Base-by-base conservation (phyloP, 352 stramenopile genomes). In the Phytopythium helicoides region DNA sequence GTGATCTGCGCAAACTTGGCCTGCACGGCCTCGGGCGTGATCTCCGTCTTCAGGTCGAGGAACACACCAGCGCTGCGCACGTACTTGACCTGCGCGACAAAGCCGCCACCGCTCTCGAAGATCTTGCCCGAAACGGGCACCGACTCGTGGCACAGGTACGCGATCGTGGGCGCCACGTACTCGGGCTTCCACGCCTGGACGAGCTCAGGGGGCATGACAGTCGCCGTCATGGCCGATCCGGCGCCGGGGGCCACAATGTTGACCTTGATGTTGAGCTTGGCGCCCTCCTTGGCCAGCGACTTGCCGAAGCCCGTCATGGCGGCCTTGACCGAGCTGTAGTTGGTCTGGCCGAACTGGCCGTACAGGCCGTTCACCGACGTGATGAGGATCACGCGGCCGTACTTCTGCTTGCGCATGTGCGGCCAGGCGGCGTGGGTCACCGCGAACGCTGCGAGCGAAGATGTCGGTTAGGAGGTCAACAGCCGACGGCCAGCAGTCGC, bases 241-340 rank as follows among this genome's bases (percentile, higher is more conserved):
- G 89, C 87, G 18, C 85, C 83, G 3, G 89, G 87, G 3, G 86
- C 80, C 9, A 97, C 85, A 36, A 89, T 78, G 76, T 97, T 97
- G 47, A 93, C 82, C 64, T 92, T 87, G 65, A 96, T 94, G 71
- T 94, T 94, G 21, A 68, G 56, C 36, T 71, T 66, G 31, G 65
- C 80, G 47, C 87, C 89, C 60, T 96, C 89, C 64, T 92, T 81
- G 33, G 88, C 88, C 33, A 98, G 68, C 46, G 96, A 86, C 64
- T 96, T 92, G 53, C 88, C 95, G 52, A 98, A 87, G 37, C 93
- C 93, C 38, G 97, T 87, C 65, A 98, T 92, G 4, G 88, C 93
- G 15, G 95, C 62, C 78, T 98, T 98, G 44, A 77, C 74, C 16
- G 81, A 74, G 56, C 76, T 86, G 68, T 97, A 97, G 68, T 97